Base-by-base conservation (phyloP, 495 filamentous ascomycete genomes). In the Penicillium cosmopolitanum region DNA sequence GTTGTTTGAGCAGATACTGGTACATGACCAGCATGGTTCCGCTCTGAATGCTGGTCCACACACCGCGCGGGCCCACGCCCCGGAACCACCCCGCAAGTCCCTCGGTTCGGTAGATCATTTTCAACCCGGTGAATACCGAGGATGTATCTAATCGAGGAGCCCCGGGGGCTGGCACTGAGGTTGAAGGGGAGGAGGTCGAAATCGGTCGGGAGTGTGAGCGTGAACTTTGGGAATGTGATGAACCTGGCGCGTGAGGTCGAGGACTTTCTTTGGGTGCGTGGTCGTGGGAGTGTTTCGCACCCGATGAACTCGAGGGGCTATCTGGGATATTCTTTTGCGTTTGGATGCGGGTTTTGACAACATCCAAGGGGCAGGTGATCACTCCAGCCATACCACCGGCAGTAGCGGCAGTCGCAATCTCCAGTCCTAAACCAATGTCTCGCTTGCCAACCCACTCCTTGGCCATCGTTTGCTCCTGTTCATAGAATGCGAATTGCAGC, bases 41-140 rank as follows among this genome's bases (percentile, higher is more conserved):
- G 67, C 90, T 95, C 76, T 98, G 95, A 50, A 97, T 90, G 69
- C 92, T 96, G 50, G 95, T 98, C 95, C 95, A 98, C n/a, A 97
- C 92, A 55, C 87, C 86, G 34, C 95, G 85, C 9, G 95, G 95
- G 5, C 92, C 95, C 35, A 98, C 95, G 12, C 95, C 95, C 36
- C 96, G 85, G 73, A 98, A 98, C 86, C 93, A 96, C 11, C 95
- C 96, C 1, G 77, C 84, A 38, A 97, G 55, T 1, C 95, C 95
- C 71, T 98, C 95, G 2, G 88, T 89, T 59, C 83, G 84, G 75
- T 97, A 98, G 47, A 98, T 93, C 34, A 95, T 80, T 65, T 80
- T 88, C 51, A 98, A 75, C 0, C 95, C 96, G 0, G 85, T 94
- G 52, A 95, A 76, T 31, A 98, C 88, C 1, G 92, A 96, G 8